Conservation (phyloP, 352 stramenopile species). For the Phytopythium boreale region DNA sequence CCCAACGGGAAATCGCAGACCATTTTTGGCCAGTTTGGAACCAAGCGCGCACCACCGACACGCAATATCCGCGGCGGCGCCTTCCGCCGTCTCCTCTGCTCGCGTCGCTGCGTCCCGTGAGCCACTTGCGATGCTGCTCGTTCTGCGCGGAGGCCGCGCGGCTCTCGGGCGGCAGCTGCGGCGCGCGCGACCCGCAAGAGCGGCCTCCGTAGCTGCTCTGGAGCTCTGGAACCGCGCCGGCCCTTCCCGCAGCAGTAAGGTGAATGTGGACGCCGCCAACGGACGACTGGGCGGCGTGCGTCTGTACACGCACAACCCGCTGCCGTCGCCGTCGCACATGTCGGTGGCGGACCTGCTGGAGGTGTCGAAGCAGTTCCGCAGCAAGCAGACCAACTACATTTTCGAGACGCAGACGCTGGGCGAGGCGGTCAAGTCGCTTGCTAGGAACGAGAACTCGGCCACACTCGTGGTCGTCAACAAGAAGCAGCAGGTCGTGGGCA, state of each 20-base stretch:
- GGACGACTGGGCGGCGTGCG: neutral
- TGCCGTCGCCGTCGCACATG: slow-evolving; percentile 42
- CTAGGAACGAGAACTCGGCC: slow-evolving; percentile 72
- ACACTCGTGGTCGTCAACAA: slow-evolving; percentile 74
- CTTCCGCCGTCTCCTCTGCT: neutral
- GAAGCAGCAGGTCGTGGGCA: slow-evolving; percentile 64
- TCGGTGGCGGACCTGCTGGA: slow-evolving; percentile 67
- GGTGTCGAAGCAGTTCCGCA: slow-evolving; percentile 68
- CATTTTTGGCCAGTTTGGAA: neutral
- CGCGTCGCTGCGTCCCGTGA: neutral
- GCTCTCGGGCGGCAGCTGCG: slow-evolving; percentile 12
- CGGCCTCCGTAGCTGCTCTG: neutral
- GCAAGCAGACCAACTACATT: slow-evolving; percentile 74
- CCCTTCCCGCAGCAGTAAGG: neutral
- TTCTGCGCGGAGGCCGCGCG: neutral
- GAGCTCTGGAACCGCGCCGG: neutral
- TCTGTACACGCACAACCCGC: slow-evolving; percentile 16
- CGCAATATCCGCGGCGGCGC: neutral
- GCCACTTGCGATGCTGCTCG: slow-evolving; percentile 4
- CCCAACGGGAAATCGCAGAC: neutral
- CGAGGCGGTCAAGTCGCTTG: slow-evolving; percentile 63
- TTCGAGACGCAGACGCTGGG: slow-evolving; percentile 53
- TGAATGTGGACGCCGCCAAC: neutral
- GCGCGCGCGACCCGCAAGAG: slow-evolving; percentile 11
- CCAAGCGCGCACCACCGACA: neutral